Percentiles rank a stretch among this genome's conserved stretches.
Evolutionary conservation across 1,139 yeast species (phyloP).

Genomic region (Yamadazyma sp.): DNA sequence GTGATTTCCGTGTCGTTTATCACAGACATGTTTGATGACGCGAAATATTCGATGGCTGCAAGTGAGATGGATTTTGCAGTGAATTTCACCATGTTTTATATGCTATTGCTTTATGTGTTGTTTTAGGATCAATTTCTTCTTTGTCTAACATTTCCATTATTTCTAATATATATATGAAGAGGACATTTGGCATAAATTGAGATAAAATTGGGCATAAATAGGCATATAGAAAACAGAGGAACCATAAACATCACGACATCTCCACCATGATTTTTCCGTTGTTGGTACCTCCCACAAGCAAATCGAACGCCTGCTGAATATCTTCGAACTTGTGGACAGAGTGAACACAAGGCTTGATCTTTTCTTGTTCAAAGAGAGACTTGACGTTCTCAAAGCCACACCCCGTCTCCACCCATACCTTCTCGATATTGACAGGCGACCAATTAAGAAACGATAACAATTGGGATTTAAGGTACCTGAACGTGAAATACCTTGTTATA

Average conservation of each 20-base stretch:
- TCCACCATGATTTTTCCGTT: slow-evolving; percentile 61
- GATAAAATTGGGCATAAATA: too few relatives aligned
- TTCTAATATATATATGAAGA: too few relatives aligned
- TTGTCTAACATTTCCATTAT: too few relatives aligned
- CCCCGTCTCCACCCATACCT: slow-evolving; percentile 5
- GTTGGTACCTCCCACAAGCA: slow-evolving; percentile 46
- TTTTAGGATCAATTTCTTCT: too few relatives aligned
- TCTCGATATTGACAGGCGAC: slow-evolving; percentile 4
- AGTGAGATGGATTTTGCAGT: too few relatives aligned
- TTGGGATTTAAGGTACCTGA: slow-evolving; percentile 2
- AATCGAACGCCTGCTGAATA: slow-evolving; percentile 48
- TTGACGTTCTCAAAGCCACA: slow-evolving; percentile 14
- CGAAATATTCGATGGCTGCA: not conserved
- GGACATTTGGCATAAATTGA: too few relatives aligned
- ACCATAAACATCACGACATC: not conserved
- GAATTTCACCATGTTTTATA: too few relatives aligned
- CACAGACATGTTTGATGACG: slow-evolving; percentile 9
- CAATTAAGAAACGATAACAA: slow-evolving; percentile 11
- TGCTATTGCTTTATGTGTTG: too few relatives aligned
- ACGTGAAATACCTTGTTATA: slow-evolving; percentile 3
- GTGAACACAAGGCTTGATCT: slow-evolving; percentile 51
- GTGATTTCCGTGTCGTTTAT: slow-evolving; percentile 6
- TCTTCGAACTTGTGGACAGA: slow-evolving; percentile 50
- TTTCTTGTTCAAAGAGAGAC: slow-evolving; percentile 40
- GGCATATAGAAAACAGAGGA: too few relatives aligned